Evolutionary conservation across 2,329 filamentous ascomycete genomes (phyloP).

Genomic region (Plectosphaerella cucumerina): DNA sequence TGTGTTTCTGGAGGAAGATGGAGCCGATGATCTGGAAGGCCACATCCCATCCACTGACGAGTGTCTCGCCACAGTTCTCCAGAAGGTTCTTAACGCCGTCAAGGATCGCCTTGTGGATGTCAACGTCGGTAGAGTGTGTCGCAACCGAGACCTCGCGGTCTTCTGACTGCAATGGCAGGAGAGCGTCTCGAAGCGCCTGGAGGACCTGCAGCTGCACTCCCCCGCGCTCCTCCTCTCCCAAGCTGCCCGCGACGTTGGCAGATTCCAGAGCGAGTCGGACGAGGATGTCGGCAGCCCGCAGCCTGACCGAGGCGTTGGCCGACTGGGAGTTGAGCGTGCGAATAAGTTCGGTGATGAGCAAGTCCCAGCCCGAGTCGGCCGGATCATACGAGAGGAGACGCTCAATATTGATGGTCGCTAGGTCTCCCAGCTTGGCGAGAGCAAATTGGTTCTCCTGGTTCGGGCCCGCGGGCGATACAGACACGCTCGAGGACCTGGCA

Average conservation of each 20-base stretch:
- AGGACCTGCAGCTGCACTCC: conserved; percentile 70
- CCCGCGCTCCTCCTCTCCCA: conserved; percentile 47
- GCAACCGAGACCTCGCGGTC: conserved; percentile 51
- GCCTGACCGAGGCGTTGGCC: conserved; percentile 48
- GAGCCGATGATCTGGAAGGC: conserved; percentile 82
- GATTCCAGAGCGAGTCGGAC: conserved; percentile 54
- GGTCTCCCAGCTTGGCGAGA: conserved; percentile 67
- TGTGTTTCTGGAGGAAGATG: conserved; percentile 58
- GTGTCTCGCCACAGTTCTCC: conserved; percentile 81
- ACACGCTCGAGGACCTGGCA: conserved; percentile 43
- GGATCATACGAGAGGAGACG: conserved; percentile 67
- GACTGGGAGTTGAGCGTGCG: conserved; percentile 41
- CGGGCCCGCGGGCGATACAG: conserved; percentile 39
- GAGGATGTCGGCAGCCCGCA: conserved; percentile 61
- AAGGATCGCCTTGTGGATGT: conserved; percentile 75
- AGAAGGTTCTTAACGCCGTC: conserved; percentile 79
- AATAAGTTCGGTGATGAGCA: conserved; percentile 55
- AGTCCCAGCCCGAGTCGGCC: conserved; percentile 69
- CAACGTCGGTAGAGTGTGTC: conserved; percentile 62
- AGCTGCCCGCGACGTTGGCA: conserved; percentile 49
- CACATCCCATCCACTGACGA: conserved; percentile 79
- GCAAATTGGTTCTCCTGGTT: conserved; percentile 64
- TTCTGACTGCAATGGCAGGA: conserved; percentile 52
- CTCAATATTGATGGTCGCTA: conserved; percentile 70
- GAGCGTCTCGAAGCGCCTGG: conserved; percentile 58